These are phyloP conservation scores for Talaromyces sp. DNA, from an alignment of 2,329 filamentous ascomycete species.

Conservation along the genomic window DNA sequence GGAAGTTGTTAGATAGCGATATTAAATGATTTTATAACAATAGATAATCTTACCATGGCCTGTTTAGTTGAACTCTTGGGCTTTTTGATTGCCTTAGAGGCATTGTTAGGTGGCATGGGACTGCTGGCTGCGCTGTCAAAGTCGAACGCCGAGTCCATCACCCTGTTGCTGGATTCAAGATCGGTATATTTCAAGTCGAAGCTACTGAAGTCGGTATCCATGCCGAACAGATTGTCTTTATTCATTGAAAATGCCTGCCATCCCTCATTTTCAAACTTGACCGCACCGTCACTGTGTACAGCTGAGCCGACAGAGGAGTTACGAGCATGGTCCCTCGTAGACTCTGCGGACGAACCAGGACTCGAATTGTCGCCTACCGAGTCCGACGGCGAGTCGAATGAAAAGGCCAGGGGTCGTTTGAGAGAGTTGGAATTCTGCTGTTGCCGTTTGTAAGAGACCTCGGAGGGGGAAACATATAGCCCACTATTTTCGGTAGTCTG, in stretches of 20 bases:
- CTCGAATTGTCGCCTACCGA: constrained; percentile 44
- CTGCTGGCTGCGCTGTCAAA: constrained; percentile 49
- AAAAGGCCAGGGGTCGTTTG: constrained; percentile 31
- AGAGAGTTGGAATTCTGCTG: constrained; percentile 33
- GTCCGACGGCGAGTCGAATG: constrained; percentile 42
- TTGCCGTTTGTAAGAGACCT: constrained; percentile 27
- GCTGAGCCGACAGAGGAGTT: constrained; percentile 41
- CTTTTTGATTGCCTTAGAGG: constrained; percentile 23
- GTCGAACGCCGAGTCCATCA: constrained; percentile 49
- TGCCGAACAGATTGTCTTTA: constrained; percentile 40
- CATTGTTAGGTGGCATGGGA: constrained; percentile 40
- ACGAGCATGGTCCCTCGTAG: constrained; percentile 39
- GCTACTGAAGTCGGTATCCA: constrained; percentile 33
- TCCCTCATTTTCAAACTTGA: constrained; percentile 34
- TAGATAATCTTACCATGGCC: background rate
- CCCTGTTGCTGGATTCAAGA: constrained; percentile 45
- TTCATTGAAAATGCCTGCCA: constrained; percentile 38
- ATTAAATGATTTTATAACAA: background rate
- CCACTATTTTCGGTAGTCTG: constrained; percentile 28
- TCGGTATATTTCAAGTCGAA: constrained; percentile 29
- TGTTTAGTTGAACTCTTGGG: constrained; percentile 17
- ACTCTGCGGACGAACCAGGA: constrained; percentile 43
- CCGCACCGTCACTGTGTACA: constrained; percentile 35
- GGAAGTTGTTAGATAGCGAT: background rate
- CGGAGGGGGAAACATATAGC: constrained; percentile 29